phyloP scores from a whole-genome alignment of 2,329 filamentous ascomycete species.

The Rhynchosporium secalis region DNA sequence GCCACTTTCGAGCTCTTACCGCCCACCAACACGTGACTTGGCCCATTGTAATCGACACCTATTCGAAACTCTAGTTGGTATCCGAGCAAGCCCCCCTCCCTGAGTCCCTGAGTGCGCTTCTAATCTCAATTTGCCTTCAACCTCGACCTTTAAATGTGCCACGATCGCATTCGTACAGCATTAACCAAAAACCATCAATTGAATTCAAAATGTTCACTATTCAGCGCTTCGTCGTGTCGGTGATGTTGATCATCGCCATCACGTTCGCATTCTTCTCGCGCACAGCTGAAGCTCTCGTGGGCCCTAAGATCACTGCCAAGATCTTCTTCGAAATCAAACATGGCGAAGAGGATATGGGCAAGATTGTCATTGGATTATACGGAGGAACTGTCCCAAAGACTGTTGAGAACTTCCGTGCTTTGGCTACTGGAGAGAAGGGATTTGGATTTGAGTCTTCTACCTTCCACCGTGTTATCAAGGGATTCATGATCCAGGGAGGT shows the following conservation, averaged over 20 bases:
- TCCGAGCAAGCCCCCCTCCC: conserved; percentile 2
- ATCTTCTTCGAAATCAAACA: conserved; percentile 85
- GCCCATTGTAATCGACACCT: conserved; percentile 35
- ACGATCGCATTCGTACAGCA: conserved; percentile 14
- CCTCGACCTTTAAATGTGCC: conserved; percentile 18
- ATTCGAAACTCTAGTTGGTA: conserved; percentile 31
- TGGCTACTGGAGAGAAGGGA: conserved; percentile 83
- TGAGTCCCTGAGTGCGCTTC: neutral
- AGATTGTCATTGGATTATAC: conserved; percentile 80
- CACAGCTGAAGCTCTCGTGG: conserved; percentile 72
- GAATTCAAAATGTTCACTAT: conserved; percentile 69
- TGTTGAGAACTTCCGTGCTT: conserved; percentile 71
- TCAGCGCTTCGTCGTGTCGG: conserved; percentile 68
- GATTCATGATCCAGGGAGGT: conserved; percentile 90
- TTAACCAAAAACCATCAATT: conserved; percentile 28
- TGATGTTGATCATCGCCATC: conserved; percentile 75
- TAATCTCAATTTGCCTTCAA: neutral
- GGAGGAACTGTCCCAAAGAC: conserved; percentile 84
- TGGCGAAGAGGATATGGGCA: conserved; percentile 71
- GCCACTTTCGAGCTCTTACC: conserved; percentile 14
- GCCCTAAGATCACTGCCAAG: conserved; percentile 95
- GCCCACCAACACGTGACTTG: conserved; percentile 29
- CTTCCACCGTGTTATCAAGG: conserved; percentile 89
- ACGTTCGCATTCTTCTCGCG: conserved; percentile 75
- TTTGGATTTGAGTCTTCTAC: conserved; percentile 78